Percentiles rank a stretch among this genome's conserved stretches.
phyloP scores from a whole-genome alignment of 257 asterid genomes.

The Salvia hispanica region DNA sequence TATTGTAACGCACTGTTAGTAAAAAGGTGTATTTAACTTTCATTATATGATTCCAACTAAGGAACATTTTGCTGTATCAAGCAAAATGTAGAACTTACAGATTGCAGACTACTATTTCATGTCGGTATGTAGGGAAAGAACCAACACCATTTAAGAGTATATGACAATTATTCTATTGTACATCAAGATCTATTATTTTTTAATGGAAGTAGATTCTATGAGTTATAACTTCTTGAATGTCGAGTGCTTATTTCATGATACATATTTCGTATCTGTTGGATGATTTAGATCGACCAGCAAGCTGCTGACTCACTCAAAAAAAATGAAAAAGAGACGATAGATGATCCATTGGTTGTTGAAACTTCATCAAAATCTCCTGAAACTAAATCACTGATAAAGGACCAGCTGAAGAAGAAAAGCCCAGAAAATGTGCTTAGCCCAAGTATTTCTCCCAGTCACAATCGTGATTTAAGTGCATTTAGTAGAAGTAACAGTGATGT shows the following conservation, averaged over 20 bases:
- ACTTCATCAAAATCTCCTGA: slow-evolving; percentile 45
- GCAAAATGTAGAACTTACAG: background rate
- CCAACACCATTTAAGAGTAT: background rate
- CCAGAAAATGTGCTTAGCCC: slow-evolving; percentile 39
- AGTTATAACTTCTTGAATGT: slow-evolving; percentile 10
- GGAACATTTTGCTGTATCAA: background rate
- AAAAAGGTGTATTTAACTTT: background rate
- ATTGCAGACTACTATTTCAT: slow-evolving; percentile 5
- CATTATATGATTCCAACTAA: slow-evolving; percentile 3
- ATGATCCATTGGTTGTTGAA: slow-evolving; percentile 48
- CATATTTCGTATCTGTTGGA: slow-evolving; percentile 28
- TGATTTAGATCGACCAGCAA: slow-evolving; percentile 88
- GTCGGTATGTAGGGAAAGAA: background rate
- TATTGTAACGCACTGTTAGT: background rate
- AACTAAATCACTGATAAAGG: slow-evolving; percentile 64
- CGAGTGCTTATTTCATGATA: slow-evolving; percentile 5
- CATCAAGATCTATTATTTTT: background rate
- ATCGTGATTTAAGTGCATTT: slow-evolving; percentile 38
- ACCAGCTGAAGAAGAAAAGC: slow-evolving; percentile 78
- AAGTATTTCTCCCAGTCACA: slow-evolving; percentile 28
- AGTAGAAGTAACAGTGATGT: slow-evolving; percentile 44
- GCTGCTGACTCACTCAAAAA: slow-evolving; percentile 92
- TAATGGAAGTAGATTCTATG: background rate
- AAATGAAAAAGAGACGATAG: slow-evolving; percentile 60
- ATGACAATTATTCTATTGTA: background rate